phyloP scores from a whole-genome alignment of 1,139 yeast genomes.

The Candida gigantensis region DNA sequence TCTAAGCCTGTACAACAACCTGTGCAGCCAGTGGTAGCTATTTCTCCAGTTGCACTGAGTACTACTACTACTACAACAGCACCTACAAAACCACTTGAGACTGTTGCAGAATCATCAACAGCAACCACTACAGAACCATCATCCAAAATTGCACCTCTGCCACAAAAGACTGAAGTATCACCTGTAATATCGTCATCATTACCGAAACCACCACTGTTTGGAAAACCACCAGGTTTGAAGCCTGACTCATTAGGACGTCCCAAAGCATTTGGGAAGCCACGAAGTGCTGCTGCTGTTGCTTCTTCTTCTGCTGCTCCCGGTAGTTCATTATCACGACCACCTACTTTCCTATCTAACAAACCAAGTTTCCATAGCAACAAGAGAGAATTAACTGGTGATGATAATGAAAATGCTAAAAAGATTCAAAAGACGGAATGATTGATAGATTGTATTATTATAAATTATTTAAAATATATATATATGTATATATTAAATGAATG shows the following conservation, averaged over 20 bases:
- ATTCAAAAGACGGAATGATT: constrained; percentile 5
- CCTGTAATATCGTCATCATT: constrained; percentile 14
- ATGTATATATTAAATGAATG: no score
- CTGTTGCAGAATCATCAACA: background rate
- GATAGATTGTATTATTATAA: constrained; percentile 2
- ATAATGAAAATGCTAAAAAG: constrained; percentile 6
- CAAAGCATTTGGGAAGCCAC: constrained; percentile 26
- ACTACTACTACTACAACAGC: background rate
- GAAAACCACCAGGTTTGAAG: constrained; percentile 21
- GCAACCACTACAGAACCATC: constrained; percentile 6
- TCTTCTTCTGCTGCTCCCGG: no score
- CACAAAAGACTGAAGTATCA: constrained; percentile 10
- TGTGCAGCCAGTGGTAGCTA: no score
- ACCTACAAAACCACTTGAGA: constrained; percentile 1
- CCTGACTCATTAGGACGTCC: constrained; percentile 19
- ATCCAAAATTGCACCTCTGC: constrained; percentile 6
- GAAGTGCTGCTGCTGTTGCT: no score
- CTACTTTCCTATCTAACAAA: constrained; percentile 35
- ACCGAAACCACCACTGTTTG: constrained; percentile 14
- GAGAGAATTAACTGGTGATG: constrained; percentile 16
- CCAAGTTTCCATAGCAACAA: constrained; percentile 19
- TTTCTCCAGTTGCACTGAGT: no score
- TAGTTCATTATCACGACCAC: constrained; percentile 28
- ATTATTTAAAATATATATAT: background rate
- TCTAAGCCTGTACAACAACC: no score